Evolutionary conservation across 2,329 filamentous ascomycete genomes (phyloP), one percentile per base, ranked within the genome.

Genomic region (Chaetomiaceae sp.): DNA sequence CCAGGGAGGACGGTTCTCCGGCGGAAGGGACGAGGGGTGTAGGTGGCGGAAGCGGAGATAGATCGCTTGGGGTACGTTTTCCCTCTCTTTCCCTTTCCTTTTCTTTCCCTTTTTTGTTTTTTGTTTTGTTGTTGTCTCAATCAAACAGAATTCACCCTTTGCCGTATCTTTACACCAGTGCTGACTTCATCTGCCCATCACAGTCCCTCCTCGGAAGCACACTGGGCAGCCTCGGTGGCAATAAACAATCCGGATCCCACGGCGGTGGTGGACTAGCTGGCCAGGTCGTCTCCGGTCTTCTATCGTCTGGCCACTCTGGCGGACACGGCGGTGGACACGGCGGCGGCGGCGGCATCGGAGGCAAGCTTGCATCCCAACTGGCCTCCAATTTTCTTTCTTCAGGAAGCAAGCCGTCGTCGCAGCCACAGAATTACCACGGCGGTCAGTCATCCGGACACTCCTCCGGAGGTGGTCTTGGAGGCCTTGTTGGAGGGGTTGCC

Each of bases 61-160:
- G 85, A 58, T 80, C 84, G 36, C 69, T 88, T 51, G 82, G 84
- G 56, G 84, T 87, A 78, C 67, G 84, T 77, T 51, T 37, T 45
- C 5, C 2, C 47, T 18, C 5, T 50, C 10, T 29, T 34, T 29
- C 14, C 27, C 20, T 18, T 30, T 27, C 21, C 13, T 32, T 11
- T 29, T 32, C 43, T n/a, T 41, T 51, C 20, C 9, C 14, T 34
- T 37, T 46, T 16, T 47, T 21, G 2, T 32, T 41, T 8, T 14
- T 18, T 16, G 10, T 2, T 13, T 7, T 18, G 20, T n/a, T n/a
- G n/a, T 6, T 25, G 18, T 25, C 23, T 30, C 46, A 21, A 29
- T 27, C 8, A 46, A n/a, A n/a, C n/a, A n/a, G n/a, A n/a, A n/a
- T n/a, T n/a, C n/a, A n/a, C n/a, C n/a, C n/a, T n/a, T n/a, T n/a